Evolutionary conservation across 768 basidiomycete genomes (phyloP), one percentile per base, ranked within the genome.

Genomic region (Lyophyllum decastes): DNA sequence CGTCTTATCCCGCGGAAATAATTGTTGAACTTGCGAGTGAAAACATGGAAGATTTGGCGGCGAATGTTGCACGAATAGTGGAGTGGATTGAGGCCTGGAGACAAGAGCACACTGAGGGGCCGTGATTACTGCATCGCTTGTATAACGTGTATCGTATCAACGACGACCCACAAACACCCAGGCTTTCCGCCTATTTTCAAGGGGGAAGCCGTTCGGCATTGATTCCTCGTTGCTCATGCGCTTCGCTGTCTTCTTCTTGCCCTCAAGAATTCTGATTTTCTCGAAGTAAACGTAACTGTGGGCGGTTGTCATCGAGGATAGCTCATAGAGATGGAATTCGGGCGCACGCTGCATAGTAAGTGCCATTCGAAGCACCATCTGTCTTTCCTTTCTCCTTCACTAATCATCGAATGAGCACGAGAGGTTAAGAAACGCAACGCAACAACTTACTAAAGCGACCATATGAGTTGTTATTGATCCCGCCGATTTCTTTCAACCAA

Each of bases 21-120:
- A 83, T 98, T 24, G 88, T 98, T 17, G 92, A 92, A 66, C 77
- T 98, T 24, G 73, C 81, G 58, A 94, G 91, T 70, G 89, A 92
- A 67, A 80, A 73, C 21, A 84, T 81, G 49, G 88, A 88, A 40
- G 89, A 98, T 64, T 76, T 98, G 38, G 90, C 97, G 68, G 79
- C 84, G 21, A 98, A 98, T 69, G 85, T 98, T n/a, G 75, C 79
- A 10, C 83, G 93, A 67, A 88, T 98, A 46, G 83, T 90, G n/a
- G 77, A 85, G 58, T 98, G 97, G 97, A 90, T 96, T 52, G 77
- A 78, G 49, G 72, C 76, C 26, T 99, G 96, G 95, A 68, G 64
- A 61, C 74, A 70, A 51, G 75, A 82, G 59, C 76, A 75, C 60
- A 24, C 50, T 46, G 56, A 55, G n/a, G 52, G 52, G 33, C 40